Evolutionary conservation across 768 basidiomycete species (phyloP), one percentile per base, ranked within the genome.

Genomic region (Suillus discolor): DNA sequence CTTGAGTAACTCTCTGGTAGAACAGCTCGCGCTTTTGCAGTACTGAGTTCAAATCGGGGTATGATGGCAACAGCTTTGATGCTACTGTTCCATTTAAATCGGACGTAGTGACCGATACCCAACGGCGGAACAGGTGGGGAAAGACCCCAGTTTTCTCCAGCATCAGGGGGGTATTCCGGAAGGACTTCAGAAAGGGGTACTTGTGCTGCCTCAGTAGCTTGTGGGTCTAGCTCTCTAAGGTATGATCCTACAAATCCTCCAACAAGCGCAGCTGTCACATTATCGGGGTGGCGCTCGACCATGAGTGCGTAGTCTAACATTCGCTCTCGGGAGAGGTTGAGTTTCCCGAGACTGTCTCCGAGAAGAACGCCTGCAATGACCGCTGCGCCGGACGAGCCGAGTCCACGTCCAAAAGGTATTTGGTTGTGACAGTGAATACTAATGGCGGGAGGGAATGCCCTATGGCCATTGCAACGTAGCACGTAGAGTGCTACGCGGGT

Each of bases 281-380:
- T 99, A 79, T 99, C 97, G 18, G 97, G 97, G 75, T 99, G 97
- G 20, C 97, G 86, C 79, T 99, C 97, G 73, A 99, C 96, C 97
- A 99, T 99, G 62, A 99, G 84, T 1, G 97, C 96, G 73, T 93
- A 97, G 79, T 99, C 97, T 67, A 99, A 87, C 71, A 97, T 81
- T 31, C 97, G 88, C 51, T 83, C 84, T 36, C 76, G 81, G 16
- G 91, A 77, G 13, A 99, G 87, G 28, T 83, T 73, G 67, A 99
- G 85, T 20, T 85, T 69, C 18, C 93, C 97, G 28, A 99, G 82
- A n/a, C 87, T 83, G 73, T 95, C 86, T 42, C 90, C 97, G 54
- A 99, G 86, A 39, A 97, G 84, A 41, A 97, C 96, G 49, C 97
- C 97, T 1, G 96, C 97, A 72, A 99, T 93, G 71, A 99, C 97